A percentile compares a stretch with the other conserved stretches of the same genome.
Conservation (phyloP, 352 stramenopile genomes). For the Phytophthora sojae region DNA sequence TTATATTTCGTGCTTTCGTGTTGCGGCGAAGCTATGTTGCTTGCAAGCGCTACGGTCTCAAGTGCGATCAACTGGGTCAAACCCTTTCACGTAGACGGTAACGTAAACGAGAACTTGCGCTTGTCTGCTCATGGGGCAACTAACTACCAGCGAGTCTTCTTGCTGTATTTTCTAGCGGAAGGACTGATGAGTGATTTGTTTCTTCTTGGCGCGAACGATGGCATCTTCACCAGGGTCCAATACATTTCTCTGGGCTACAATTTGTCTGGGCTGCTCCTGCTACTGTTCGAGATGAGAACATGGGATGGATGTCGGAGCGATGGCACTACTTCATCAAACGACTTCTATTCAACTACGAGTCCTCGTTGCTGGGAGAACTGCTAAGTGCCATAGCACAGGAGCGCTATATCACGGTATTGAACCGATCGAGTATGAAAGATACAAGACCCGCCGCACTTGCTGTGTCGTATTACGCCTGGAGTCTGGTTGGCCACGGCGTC, state of each 20-base stretch:
- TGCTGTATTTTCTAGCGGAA: constrained; percentile 29
- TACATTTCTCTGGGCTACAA: constrained; percentile 35
- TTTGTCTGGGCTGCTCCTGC: constrained; percentile 24
- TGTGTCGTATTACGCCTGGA: constrained; percentile 18
- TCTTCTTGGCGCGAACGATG: constrained; percentile 23
- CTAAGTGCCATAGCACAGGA: constrained; percentile 7
- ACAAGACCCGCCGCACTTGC: background rate
- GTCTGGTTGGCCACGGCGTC: constrained; percentile 6
- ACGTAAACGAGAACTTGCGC: constrained; percentile 13
- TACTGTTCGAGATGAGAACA: constrained; percentile 32
- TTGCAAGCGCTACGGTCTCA: constrained; percentile 8
- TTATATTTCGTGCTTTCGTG: constrained; percentile 12
- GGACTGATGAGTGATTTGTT: constrained; percentile 35
- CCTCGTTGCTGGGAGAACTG: constrained; percentile 21
- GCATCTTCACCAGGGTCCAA: constrained; percentile 19
- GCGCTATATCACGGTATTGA: background rate
- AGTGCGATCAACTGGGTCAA: constrained; percentile 6
- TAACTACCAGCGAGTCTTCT: constrained; percentile 18
- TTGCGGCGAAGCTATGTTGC: constrained; percentile 5
- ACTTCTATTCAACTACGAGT: constrained; percentile 25
- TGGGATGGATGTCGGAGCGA: constrained; percentile 1
- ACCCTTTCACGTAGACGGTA: background rate
- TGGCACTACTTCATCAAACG: constrained; percentile 7
- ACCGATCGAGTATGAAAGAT: constrained; percentile 6
- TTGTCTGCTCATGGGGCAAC: constrained; percentile 13